A percentile compares a stretch with the other conserved stretches of the same genome.
These are phyloP conservation scores for Pezicula rhizophila DNA, from an alignment of 2,329 filamentous ascomycete species.

Conservation along the genomic window DNA sequence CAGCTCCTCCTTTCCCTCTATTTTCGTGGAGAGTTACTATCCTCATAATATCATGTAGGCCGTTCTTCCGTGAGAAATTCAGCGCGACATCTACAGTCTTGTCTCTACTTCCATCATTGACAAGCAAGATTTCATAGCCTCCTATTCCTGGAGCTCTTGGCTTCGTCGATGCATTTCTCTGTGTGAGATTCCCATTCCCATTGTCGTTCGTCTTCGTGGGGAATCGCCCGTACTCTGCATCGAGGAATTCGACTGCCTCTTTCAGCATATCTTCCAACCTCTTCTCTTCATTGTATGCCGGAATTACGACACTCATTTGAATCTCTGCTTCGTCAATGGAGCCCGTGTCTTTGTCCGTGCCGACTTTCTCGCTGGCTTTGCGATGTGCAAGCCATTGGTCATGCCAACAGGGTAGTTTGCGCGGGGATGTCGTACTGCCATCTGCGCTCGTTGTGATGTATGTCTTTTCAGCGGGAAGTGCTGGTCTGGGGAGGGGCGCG, in stretches of 20 bases:
- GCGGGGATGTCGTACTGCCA: conserved; percentile 47
- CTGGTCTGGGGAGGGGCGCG: conserved; percentile 72
- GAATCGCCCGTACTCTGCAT: conserved; percentile 62
- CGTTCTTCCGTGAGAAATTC: conserved; percentile 68
- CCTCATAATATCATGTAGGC: conserved; percentile 71
- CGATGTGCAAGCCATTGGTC: conserved; percentile 65
- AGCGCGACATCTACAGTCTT: conserved; percentile 74
- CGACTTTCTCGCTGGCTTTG: conserved; percentile 39
- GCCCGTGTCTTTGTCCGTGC: conserved; percentile 35
- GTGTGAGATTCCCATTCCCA: conserved; percentile 28
- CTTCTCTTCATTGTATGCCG: conserved; percentile 90
- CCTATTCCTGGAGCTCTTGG: conserved; percentile 25
- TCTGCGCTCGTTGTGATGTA: conserved; percentile 71
- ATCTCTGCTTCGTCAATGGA: conserved; percentile 69
- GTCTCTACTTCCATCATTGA: conserved; percentile 87
- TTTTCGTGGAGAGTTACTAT: conserved; percentile 76
- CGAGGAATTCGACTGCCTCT: conserved; percentile 83
- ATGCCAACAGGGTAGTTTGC: conserved; percentile 77
- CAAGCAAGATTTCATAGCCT: conserved; percentile 88
- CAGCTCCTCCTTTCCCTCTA: conserved; percentile 88
- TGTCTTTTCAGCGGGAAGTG: conserved; percentile 73
- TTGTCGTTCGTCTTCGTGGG: conserved; percentile 27
- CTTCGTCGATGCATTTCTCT: conserved; percentile 16
- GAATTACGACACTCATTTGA: conserved; percentile 87
- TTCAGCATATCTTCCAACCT: conserved; percentile 79